These are phyloP conservation scores for Tilletia indica DNA, from an alignment of 1,284 basidiomycete genomes.

Conservation along the genomic window DNA sequence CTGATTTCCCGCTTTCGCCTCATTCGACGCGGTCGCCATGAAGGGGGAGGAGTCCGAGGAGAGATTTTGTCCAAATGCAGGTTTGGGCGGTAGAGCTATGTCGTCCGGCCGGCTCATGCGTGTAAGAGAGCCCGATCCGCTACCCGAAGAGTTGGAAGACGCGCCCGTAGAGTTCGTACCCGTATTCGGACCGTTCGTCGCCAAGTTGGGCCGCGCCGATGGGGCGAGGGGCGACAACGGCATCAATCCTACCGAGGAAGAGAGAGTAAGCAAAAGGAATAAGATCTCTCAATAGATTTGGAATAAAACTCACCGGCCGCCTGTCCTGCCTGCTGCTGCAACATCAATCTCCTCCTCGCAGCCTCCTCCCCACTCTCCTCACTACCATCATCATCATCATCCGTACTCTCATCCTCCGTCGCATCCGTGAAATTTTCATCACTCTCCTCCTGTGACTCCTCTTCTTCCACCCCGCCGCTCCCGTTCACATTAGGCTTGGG, in stretches of 20 bases:
- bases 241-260: neutral
- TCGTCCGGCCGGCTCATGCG: neutral
- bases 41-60: neutral
- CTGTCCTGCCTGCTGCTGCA: neutral
- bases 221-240: neutral
- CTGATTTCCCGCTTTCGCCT: neutral
- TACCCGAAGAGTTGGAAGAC: too few species aligned
- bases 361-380: neutral
- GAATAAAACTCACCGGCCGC: neutral
- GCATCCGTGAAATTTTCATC: conserved; percentile 9
- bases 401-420: conserved; percentile 2
- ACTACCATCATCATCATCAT: neutral
- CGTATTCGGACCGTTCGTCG: neutral
- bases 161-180: neutral
- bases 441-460: conserved; percentile 14
- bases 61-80: neutral
- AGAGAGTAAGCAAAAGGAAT: too few species aligned
- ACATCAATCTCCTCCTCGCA: neutral
- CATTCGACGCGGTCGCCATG: neutral
- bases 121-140: neutral
- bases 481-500: too few species aligned
- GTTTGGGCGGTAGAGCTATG: conserved; percentile 8
- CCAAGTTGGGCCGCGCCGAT: neutral
- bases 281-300: too few species aligned
- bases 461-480: neutral